These are phyloP conservation scores for Erodium trifolium DNA, from an alignment of 441 rosid genomes.

Conservation along the genomic window DNA sequence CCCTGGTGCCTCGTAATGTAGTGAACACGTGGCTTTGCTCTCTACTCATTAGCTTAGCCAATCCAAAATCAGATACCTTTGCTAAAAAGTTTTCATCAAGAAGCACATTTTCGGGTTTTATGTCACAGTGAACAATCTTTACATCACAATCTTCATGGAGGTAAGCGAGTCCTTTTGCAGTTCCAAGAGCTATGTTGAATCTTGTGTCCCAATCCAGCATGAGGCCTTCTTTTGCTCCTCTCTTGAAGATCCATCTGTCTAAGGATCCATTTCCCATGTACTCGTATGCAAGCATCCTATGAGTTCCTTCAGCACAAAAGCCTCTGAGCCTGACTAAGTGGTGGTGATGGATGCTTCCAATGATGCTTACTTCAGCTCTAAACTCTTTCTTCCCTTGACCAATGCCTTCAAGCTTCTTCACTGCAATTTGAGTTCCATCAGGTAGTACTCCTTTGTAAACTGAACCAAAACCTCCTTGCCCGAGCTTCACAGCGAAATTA, in stretches of 20 bases:
- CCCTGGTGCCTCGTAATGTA: constrained; percentile 84
- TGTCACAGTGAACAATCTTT: constrained; percentile 81
- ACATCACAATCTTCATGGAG: constrained; percentile 81
- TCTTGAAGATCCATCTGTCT: constrained; percentile 82
- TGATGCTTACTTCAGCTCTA: constrained; percentile 86
- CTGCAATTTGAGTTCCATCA: constrained; percentile 77
- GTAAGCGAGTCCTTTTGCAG: constrained; percentile 89
- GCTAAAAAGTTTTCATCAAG: constrained; percentile 65
- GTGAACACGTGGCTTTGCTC: constrained; percentile 94
- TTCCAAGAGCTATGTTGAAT: constrained; percentile 73
- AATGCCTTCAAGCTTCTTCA: constrained; percentile 85
- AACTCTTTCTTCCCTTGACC: constrained; percentile 96
- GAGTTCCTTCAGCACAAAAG: constrained; percentile 80
- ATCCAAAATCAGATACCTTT: constrained; percentile 89
- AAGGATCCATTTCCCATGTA: constrained; percentile 74
- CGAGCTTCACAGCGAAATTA: constrained; percentile 70
- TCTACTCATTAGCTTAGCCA: constrained; percentile 84
- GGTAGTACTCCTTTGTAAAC: constrained; percentile 42
- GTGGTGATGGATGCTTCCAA: constrained; percentile 85
- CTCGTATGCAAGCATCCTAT: constrained; percentile 81
- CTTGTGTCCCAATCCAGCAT: constrained; percentile 70
- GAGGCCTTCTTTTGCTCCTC: constrained; percentile 28
- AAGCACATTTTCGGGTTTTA: constrained; percentile 89
- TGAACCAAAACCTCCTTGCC: constrained; percentile 60
- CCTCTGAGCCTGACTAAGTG: constrained; percentile 82